Conservation (phyloP, 208 protist genomes). For the Trypanosomatidae sp. region DNA sequence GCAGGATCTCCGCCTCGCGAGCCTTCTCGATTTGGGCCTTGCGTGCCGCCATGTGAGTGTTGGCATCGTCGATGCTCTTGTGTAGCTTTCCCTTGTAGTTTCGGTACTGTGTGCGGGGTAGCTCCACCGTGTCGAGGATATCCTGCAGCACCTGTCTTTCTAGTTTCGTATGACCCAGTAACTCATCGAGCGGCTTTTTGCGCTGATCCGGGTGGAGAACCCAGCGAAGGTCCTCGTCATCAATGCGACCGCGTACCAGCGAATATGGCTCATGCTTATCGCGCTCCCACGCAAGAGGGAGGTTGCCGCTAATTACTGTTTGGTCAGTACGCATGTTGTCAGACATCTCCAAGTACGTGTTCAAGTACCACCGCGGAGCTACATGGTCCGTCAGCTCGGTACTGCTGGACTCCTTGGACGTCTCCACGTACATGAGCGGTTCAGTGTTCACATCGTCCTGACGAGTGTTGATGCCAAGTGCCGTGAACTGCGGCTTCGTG, state of each 20-base stretch:
- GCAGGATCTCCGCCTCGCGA: conserved; percentile 72
- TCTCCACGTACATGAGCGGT: conserved; percentile 87
- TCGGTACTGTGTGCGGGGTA: conserved; percentile 76
- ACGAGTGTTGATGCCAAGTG: conserved; percentile 77
- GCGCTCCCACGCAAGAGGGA: conserved; percentile 77
- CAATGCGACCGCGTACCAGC: conserved; percentile 76
- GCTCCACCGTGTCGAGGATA: conserved; percentile 82
- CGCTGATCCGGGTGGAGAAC: conserved; percentile 64
- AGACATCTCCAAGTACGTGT: conserved; percentile 87
- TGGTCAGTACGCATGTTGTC: conserved; percentile 76
- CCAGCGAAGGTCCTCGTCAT: conserved; percentile 84
- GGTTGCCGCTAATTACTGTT: conserved; percentile 71
- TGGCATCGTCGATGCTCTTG: conserved; percentile 81
- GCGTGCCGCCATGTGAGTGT: conserved; percentile 66
- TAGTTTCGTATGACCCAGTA: conserved; percentile 69
- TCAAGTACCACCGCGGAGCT: conserved; percentile 81
- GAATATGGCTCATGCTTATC: conserved; percentile 88
- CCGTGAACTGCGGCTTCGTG: conserved; percentile 74
- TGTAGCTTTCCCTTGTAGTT: conserved; percentile 90
- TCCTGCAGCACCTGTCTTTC: conserved; percentile 73
- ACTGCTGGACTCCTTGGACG: conserved; percentile 73
- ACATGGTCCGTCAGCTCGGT: conserved; percentile 83
- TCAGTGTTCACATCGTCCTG: conserved; percentile 86
- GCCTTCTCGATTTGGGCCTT: conserved; percentile 79
- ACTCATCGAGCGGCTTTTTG: conserved; percentile 55